Evolutionary conservation across 106 monocot genomes (phyloP), one percentile per base, ranked within the genome.

Genomic region (Dioscorea zingiberensis): DNA sequence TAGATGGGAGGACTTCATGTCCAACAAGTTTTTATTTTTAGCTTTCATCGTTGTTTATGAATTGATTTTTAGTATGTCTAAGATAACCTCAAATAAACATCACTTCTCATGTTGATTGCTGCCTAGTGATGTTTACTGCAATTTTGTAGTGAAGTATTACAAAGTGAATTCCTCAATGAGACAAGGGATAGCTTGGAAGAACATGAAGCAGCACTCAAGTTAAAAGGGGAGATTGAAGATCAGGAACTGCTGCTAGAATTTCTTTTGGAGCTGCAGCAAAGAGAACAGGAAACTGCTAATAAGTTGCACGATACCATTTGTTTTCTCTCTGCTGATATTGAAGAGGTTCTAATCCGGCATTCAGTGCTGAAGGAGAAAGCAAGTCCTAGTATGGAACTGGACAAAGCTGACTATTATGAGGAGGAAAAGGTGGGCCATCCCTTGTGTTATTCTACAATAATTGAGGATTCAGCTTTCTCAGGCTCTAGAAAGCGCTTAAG

Each of bases 131-230:
- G 38, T 38, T 38, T 38, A 38, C 38, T 38, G 38, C 38, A 38
- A 38, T 38, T 38, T 38, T 51, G 18, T 81, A 97, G 97, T 29
- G 84, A 92, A 58, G 75, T 97, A 47, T 68, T 97, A 71, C 77
- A 89, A 77, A 89, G 86, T 76, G 92, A 92, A 24, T 86, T 97
- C 69, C 77, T 97, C 22, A 92, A 82, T 69, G 92, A 76, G 60
- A 73, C 77, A 51, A 77, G 58, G 54, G 71, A 77, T 60, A 78
- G 64, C 51, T 74, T 88, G 53, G 74, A 86, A 66, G 88, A 89
- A 66, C 80, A 72, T 58, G 92, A 89, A 70, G 72, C 78, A 45
- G 81, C 77, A 32, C 70, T 86, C 48, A 84, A 73, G 57, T 69
- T 91, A 62, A 73, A 67, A n/a, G 79, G 92, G 56, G 86, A 97